These are phyloP conservation scores for Cordyceps javanica DNA, from an alignment of 2,329 filamentous ascomycete genomes.

Conservation along the genomic window DNA sequence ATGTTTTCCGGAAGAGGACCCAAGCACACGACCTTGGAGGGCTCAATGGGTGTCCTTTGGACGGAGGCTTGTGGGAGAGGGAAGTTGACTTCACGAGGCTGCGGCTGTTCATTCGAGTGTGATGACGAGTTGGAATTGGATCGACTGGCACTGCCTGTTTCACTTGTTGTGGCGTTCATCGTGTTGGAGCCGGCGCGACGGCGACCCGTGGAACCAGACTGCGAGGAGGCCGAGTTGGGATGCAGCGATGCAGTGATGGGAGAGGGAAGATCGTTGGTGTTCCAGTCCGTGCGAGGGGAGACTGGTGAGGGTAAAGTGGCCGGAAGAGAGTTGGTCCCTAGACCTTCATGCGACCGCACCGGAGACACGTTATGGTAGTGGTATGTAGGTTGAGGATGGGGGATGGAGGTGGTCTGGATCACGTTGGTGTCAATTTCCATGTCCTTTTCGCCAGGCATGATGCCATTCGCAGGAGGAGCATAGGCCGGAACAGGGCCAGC, in stretches of 20 bases:
- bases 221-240: constrained; percentile 15
- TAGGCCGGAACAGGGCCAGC: constrained; percentile 45
- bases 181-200: constrained; percentile 11
- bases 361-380: constrained; percentile 14
- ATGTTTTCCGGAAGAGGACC: constrained; percentile 48
- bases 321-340: constrained; percentile 30
- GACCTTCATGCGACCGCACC: constrained; percentile 18
- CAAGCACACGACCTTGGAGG: constrained; percentile 47
- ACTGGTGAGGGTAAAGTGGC: constrained; percentile 42
- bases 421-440: constrained; percentile 16
- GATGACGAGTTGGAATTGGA: constrained; percentile 22
- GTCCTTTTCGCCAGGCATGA: constrained; percentile 26
- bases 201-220: constrained; percentile 16
- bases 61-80: constrained; percentile 20
- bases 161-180: constrained; percentile 15
- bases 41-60: constrained; percentile 46
- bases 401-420: constrained; percentile 15
- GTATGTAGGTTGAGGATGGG: constrained; percentile 7
- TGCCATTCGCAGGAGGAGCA: constrained; percentile 31
- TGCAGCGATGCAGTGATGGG: constrained; percentile 31
- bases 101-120: constrained; percentile 18
- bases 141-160: constrained; percentile 22
- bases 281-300: constrained; percentile 40
- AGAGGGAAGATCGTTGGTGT: constrained; percentile 36
- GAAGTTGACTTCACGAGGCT: constrained; percentile 16